A percentile compares a stretch with the other conserved stretches of the same genome.
These are phyloP conservation scores for Cercospora zeina DNA, from an alignment of 2,329 filamentous ascomycete genomes.

Conservation along the genomic window DNA sequence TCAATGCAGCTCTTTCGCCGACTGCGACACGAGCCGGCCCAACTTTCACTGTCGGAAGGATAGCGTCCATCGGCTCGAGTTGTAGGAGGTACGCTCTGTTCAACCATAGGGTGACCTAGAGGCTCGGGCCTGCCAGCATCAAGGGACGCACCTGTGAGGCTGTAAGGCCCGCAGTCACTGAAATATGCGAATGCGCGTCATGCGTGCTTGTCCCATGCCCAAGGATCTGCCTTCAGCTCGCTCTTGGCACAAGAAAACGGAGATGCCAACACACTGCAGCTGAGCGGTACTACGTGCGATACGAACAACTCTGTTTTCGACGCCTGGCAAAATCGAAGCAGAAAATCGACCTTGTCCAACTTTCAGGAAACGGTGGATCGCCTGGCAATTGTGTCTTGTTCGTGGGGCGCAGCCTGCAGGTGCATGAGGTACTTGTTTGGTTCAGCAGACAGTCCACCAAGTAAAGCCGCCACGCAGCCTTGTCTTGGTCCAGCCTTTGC, in stretches of 20 bases:
- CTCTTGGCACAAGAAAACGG: constrained; percentile 13
- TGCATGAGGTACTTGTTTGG: not conserved
- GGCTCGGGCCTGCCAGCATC: not conserved
- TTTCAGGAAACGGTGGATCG: not conserved
- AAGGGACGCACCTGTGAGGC: not conserved
- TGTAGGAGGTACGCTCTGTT: not conserved
- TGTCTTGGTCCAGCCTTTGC: not conserved
- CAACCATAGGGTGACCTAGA: not conserved
- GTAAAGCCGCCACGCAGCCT: not conserved
- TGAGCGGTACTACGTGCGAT: constrained; percentile 8
- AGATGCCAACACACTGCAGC: constrained; percentile 16
- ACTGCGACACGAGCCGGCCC: not conserved
- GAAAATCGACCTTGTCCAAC: not conserved
- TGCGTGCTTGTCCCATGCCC: not conserved
- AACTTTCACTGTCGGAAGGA: not conserved
- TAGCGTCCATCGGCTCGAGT: not conserved
- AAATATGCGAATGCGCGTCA: not conserved
- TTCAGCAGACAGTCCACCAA: not conserved
- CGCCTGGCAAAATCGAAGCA: not conserved
- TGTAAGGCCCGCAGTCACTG: not conserved
- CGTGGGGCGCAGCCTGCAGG: not conserved
- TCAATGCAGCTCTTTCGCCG: not conserved
- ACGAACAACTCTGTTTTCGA: not conserved
- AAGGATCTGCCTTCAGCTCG: constrained; percentile 15
- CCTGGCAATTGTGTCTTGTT: not conserved